These are phyloP conservation scores for Maudiozyma turicensis DNA, from an alignment of 805 yeast genomes.

Conservation along the genomic window DNA sequence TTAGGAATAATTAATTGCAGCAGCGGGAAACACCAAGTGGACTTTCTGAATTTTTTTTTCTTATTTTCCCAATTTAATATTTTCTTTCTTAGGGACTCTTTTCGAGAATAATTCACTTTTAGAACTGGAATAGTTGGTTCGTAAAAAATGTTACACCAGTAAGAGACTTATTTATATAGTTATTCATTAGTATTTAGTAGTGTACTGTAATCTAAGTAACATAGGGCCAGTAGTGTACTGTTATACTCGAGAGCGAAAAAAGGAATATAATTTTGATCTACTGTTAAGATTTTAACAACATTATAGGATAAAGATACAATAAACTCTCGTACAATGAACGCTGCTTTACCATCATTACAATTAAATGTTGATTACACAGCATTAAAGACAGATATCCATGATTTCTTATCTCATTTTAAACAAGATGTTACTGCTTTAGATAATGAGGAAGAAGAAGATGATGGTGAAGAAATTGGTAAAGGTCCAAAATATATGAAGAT, in stretches of 20 bases:
- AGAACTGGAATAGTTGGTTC: not conserved
- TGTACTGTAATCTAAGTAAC: not conserved
- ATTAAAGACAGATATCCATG: slow-evolving; percentile 46
- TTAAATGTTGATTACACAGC: slow-evolving; percentile 66
- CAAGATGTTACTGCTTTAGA: slow-evolving; percentile 23
- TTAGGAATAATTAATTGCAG: not conserved
- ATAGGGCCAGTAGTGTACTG: too few relatives aligned
- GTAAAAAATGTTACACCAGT: too few relatives aligned
- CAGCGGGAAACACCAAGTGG: not conserved
- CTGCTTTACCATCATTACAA: slow-evolving; percentile 52
- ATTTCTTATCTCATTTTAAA: slow-evolving; percentile 60
- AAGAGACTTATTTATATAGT: too few relatives aligned
- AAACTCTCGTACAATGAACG: slow-evolving; percentile 13
- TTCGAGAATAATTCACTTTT: not conserved
- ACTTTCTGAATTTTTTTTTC: not conserved
- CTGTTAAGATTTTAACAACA: too few relatives aligned
- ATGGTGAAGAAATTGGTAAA: slow-evolving; percentile 26
- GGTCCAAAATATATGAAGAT: slow-evolving; percentile 69
- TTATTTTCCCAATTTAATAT: not conserved
- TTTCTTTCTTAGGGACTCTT: not conserved
- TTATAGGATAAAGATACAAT: too few relatives aligned
- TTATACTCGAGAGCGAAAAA: too few relatives aligned
- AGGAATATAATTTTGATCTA: too few relatives aligned
- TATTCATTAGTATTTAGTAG: not conserved
- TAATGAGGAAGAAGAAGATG: slow-evolving; percentile 17